Percentiles rank a stretch among this genome's conserved stretches.
Conservation (phyloP, 2,329 filamentous ascomycete species). For the Diplodia corticola region DNA sequence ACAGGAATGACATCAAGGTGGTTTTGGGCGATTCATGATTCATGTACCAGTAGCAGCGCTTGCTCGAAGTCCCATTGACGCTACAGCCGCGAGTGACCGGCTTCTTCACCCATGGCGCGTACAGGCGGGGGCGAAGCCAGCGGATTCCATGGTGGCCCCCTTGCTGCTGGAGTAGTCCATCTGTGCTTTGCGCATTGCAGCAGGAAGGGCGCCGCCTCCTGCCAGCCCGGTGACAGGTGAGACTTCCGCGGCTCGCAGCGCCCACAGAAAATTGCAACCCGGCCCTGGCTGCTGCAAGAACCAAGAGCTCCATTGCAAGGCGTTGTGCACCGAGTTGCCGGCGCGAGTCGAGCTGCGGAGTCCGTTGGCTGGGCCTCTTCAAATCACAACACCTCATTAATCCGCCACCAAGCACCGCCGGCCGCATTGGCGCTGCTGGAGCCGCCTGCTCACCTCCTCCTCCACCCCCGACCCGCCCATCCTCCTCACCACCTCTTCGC, state of each 20-base stretch:
- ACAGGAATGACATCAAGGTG: slow-evolving; percentile 13
- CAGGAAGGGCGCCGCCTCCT: not conserved
- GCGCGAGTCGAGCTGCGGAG: not conserved
- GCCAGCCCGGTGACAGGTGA: not conserved
- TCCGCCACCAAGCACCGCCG: slow-evolving; percentile 20
- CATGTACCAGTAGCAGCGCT: not conserved
- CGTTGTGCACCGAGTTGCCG: not conserved
- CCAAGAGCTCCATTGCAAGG: not conserved
- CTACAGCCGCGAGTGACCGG: not conserved
- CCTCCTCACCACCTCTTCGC: not conserved
- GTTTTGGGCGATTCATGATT: slow-evolving; percentile 6
- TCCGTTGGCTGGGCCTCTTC: not conserved
- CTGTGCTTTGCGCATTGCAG: not conserved
- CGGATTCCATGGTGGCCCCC: not conserved
- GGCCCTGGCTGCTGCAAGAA: not conserved
- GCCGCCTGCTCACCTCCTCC: slow-evolving; percentile 8
- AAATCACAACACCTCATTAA: slow-evolving; percentile 23
- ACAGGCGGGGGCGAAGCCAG: not conserved
- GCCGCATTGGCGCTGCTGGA: slow-evolving; percentile 22
- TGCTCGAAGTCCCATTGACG: not conserved
- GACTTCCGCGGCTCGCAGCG: slow-evolving; percentile 2
- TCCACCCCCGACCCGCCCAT: not conserved
- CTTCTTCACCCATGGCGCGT: not conserved
- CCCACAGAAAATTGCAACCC: not conserved
- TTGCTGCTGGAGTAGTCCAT: not conserved